Evolutionary conservation across 1,284 basidiomycete genomes (phyloP).

Genomic region (Pterulicium gracile): DNA sequence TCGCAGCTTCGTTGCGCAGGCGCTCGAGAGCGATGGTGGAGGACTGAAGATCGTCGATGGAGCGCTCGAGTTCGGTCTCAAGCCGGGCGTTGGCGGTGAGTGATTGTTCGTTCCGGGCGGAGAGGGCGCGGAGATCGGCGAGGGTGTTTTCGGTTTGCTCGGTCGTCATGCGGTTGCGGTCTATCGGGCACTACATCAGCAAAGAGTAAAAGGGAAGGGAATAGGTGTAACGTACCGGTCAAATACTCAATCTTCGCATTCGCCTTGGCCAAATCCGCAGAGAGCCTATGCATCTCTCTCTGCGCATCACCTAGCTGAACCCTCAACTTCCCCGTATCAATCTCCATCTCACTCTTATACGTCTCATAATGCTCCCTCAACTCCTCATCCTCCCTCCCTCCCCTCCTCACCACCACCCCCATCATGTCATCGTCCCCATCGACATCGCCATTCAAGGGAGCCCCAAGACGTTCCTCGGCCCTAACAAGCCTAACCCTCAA

Average conservation of each 20-base stretch:
- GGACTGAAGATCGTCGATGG: slow-evolving; percentile 51
- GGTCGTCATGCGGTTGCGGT: slow-evolving; percentile 55
- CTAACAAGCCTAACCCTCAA: slow-evolving; percentile 65
- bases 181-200: slow-evolving; percentile 21
- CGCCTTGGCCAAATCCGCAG: slow-evolving; percentile 66
- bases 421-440: slow-evolving; percentile 24
- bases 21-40: slow-evolving; percentile 56
- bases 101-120: slow-evolving; percentile 55
- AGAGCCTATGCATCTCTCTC: slow-evolving; percentile 55
- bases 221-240: slow-evolving; percentile 44
- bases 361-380: slow-evolving; percentile 70
- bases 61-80: slow-evolving; percentile 55
- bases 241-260: slow-evolving; percentile 71
- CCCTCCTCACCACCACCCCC: neutral
- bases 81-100: slow-evolving; percentile 55
- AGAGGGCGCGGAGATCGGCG: slow-evolving; percentile 50
- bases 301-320: slow-evolving; percentile 61
- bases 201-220: slow-evolving; percentile 3
- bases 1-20: slow-evolving; percentile 75
- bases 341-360: slow-evolving; percentile 69
- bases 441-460: slow-evolving; percentile 14
- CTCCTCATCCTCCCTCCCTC: slow-evolving; percentile 25
- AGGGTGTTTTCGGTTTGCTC: slow-evolving; percentile 47
- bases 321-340: slow-evolving; percentile 58
- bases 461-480: slow-evolving; percentile 25